A percentile compares a stretch with the other conserved stretches of the same genome.
phyloP scores from a whole-genome alignment of 495 filamentous ascomycete species.

The Penicillium maclennaniae region DNA sequence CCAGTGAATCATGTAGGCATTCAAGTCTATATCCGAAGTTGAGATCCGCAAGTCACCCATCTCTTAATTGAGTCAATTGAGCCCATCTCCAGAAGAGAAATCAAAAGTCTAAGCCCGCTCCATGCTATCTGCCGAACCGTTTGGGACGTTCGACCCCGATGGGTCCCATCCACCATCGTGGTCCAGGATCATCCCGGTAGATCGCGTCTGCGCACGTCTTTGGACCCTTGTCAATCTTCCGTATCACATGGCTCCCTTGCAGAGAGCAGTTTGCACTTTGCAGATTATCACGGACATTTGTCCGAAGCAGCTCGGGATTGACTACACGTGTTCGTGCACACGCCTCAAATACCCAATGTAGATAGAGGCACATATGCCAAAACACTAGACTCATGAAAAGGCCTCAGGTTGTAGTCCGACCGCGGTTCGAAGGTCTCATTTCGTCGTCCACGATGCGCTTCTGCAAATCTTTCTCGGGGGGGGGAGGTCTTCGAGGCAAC shows the following conservation, averaged over 20 bases:
- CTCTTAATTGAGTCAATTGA: background rate
- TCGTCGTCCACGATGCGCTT: background rate
- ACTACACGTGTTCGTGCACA: background rate
- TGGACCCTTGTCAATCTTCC: background rate
- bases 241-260: background rate
- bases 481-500: background rate
- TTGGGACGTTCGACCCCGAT: background rate
- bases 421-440: background rate
- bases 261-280: background rate
- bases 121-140: background rate
- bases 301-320: background rate
- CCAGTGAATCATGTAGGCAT: too few relatives aligned
- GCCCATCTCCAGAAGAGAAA: background rate
- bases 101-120: background rate
- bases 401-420: background rate
- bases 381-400: background rate
- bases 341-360: background rate
- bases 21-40: too few relatives aligned
- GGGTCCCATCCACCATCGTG: background rate
- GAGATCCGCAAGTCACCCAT: too few relatives aligned
- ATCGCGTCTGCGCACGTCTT: background rate
- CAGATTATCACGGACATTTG: background rate
- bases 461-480: background rate
- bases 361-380: background rate
- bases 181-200: conserved; percentile 1